Evolutionary conservation across 805 yeast species (phyloP), one percentile per base, ranked within the genome.

Genomic region (Candida corydali): DNA sequence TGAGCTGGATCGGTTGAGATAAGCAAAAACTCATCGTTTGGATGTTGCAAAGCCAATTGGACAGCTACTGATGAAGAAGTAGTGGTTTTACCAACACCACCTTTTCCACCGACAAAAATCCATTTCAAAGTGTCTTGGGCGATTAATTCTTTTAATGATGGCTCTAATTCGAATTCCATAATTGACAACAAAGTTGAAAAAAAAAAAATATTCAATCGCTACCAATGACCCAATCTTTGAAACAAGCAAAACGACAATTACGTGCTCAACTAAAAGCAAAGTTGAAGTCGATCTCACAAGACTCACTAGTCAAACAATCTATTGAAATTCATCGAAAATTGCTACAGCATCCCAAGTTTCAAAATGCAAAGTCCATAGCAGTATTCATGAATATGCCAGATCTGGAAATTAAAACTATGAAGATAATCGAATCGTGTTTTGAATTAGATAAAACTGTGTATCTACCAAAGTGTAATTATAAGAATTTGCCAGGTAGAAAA

Each of bases 1-100:
- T 93, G 99, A 4, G 99, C 99, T 9, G 99, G 99, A 63, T 93
- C 99, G 1, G 98, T 89, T 22, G 96, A 89, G 51, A 93, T 93
- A 50, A 93, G 70, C 43, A 93, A 70, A 49, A 87, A 94, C 50
- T 84, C 82, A 47, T 87, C 89, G 12, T 60, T 46, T 24, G 95
- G 94, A 55, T 94, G 82, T 39, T 75, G 70, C 43, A 84, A 63
- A 12, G 98, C 97, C 59, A 93, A 75, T 64, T 93, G 98, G 44
- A 89, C 82, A 16, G 99, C 95, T 49, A 93, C 75, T 17, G 97
- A 88, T 32, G 96, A 89, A 1, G 98, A 91, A 3, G 97, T 86
- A 17, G 98, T 93, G 45, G 99, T 93, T 61, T 93, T 93, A 53
- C 99, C 99, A 19, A 93, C 99, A 64, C 99, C 99, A 61, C 99